Conservation (phyloP, 768 basidiomycete genomes). For the Suillus clintonianus region DNA sequence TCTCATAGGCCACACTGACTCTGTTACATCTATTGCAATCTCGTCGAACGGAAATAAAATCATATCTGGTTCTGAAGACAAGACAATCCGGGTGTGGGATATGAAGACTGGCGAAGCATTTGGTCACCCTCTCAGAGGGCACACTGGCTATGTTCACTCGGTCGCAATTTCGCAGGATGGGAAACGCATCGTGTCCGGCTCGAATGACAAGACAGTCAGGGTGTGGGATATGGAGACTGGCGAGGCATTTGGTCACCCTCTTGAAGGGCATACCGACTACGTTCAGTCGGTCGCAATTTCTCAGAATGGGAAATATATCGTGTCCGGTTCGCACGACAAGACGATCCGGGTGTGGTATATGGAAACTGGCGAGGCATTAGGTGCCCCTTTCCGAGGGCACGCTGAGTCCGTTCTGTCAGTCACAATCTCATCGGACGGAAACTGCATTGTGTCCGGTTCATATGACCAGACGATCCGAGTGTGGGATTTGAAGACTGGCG, state of each 20-base stretch:
- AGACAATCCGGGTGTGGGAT: background rate
- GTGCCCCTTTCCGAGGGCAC: background rate
- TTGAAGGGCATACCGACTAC: background rate
- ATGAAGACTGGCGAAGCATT: background rate
- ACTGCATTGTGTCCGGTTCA: conserved; percentile 2
- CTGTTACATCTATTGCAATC: background rate
- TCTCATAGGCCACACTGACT: background rate
- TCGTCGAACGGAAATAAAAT: background rate
- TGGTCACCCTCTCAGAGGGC: background rate
- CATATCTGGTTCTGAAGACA: background rate
- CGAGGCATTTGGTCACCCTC: conserved; percentile 16
- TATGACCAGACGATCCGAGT: background rate
- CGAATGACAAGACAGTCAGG: conserved; percentile 7
- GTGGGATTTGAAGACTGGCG: conserved; percentile 1
- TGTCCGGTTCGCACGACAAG: background rate
- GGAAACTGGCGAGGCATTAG: background rate
- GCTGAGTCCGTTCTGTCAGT: background rate
- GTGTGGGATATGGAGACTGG: conserved; percentile 17
- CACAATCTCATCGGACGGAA: background rate
- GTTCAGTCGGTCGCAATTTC: background rate
- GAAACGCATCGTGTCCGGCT: conserved; percentile 6
- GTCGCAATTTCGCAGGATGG: conserved; percentile 2
- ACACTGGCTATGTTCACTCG: background rate
- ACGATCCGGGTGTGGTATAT: conserved; percentile 12
- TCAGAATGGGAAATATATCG: background rate